phyloP scores from a whole-genome alignment of 2,329 filamentous ascomycete genomes.

The Pezicula carpinea region DNA sequence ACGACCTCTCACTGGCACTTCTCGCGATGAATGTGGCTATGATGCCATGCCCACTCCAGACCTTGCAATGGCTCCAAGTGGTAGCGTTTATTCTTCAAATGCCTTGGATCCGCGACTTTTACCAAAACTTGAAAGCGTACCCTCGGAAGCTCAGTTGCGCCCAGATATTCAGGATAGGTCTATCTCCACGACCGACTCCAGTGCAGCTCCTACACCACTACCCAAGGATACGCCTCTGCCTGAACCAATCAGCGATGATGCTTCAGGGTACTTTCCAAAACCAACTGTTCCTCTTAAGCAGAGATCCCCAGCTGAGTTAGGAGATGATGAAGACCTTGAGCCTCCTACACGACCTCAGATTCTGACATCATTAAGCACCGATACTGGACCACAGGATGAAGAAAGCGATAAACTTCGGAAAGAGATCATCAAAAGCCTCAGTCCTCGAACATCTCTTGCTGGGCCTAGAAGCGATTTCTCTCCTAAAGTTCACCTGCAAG shows the following conservation, averaged over 20 bases:
- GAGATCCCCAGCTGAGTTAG: conserved; percentile 1
- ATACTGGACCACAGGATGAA: conserved; percentile 32
- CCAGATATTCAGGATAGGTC: conserved; percentile 23
- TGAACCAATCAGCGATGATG: conserved; percentile 1
- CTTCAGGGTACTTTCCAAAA: conserved; percentile 12
- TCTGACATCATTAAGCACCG: conserved; percentile 16
- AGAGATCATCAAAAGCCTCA: conserved; percentile 70
- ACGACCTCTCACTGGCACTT: neutral
- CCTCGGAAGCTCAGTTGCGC: conserved; percentile 17
- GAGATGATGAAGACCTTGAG: conserved; percentile 4
- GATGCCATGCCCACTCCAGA: conserved; percentile 19
- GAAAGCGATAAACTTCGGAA: conserved; percentile 69
- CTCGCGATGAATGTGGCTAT: conserved; percentile 1
- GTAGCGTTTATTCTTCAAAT: conserved; percentile 18
- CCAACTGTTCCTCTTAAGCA: conserved; percentile 11
- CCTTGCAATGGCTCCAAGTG: conserved; percentile 16
- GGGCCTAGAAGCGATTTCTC: conserved; percentile 9
- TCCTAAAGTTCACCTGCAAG: conserved; percentile 6
- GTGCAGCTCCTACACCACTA: conserved; percentile 39
- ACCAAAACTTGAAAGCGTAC: conserved; percentile 15
- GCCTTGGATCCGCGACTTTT: conserved; percentile 20
- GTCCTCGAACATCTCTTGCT: conserved; percentile 36
- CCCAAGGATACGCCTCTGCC: conserved; percentile 35
- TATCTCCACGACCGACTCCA: conserved; percentile 27
- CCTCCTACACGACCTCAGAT: conserved; percentile 10